Percentiles rank a stretch among this genome's conserved stretches.
Conservation (phyloP, 2,329 filamentous ascomycete species). For the Ophiostoma perfectum region DNA sequence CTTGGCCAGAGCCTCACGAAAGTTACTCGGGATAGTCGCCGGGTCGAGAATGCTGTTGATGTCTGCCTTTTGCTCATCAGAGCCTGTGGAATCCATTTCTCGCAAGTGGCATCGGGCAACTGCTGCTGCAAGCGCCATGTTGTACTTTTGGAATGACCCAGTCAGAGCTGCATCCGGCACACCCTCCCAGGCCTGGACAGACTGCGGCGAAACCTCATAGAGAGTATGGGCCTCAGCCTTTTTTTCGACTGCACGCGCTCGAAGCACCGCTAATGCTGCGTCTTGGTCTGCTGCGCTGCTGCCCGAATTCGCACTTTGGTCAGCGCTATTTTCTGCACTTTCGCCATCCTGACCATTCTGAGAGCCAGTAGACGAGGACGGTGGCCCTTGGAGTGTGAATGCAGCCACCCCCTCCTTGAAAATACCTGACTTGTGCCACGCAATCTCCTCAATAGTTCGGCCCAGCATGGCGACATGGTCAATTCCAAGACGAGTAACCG, state of each 20-base stretch:
- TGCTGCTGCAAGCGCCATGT: conserved; percentile 43
- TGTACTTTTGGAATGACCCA: conserved; percentile 51
- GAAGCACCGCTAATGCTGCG: conserved; percentile 47
- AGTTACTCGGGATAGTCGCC: conserved; percentile 1
- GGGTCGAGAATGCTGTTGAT: conserved; percentile 46
- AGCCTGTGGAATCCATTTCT: neutral
- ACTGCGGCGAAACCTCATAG: conserved; percentile 43
- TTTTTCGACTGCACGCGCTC: conserved; percentile 51
- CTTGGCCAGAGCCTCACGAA: conserved; percentile 61
- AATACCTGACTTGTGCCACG: conserved; percentile 70
- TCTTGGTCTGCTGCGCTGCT: neutral
- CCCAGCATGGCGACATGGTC: conserved; percentile 63
- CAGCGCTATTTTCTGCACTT: neutral
- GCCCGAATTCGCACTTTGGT: conserved; percentile 1
- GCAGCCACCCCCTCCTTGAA: conserved; percentile 56
- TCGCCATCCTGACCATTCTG: too few relatives aligned
- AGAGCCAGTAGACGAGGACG: neutral
- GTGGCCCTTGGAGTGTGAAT: conserved; percentile 43
- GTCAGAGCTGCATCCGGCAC: conserved; percentile 42
- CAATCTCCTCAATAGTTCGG: conserved; percentile 58
- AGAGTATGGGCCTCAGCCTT: conserved; percentile 40
- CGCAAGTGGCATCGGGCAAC: conserved; percentile 30
- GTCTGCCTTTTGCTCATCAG: conserved; percentile 25
- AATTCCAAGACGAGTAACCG: conserved; percentile 54
- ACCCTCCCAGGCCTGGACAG: conserved; percentile 43